phyloP scores from a whole-genome alignment of 176 grass and related monocot genomes.

The Zoysia japonica region DNA sequence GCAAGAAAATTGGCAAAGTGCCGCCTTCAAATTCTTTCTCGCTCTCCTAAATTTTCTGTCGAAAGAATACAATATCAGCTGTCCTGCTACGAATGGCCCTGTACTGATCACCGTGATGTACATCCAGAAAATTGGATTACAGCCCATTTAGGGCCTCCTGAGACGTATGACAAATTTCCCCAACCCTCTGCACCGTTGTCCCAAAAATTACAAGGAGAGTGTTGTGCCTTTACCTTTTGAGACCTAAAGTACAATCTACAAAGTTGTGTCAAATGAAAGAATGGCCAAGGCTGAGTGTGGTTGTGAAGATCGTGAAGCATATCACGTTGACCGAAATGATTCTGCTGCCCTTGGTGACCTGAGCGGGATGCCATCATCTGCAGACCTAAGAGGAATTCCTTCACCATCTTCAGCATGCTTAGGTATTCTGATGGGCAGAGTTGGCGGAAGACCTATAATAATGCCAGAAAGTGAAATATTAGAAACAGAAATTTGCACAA shows the following conservation, averaged over 20 bases:
- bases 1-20: constrained; percentile 12
- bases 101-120: constrained; percentile 22
- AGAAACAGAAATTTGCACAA: neutral
- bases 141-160: constrained; percentile 40
- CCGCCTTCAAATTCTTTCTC: constrained; percentile 21
- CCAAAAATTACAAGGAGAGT: constrained; percentile 53
- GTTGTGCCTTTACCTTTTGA: constrained; percentile 36
- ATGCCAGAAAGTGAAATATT: constrained; percentile 17
- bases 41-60: constrained; percentile 14
- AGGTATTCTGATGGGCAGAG: constrained; percentile 50
- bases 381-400: constrained; percentile 85
- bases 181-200: constrained; percentile 40
- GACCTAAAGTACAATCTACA: constrained; percentile 64
- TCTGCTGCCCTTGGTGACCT: constrained; percentile 68
- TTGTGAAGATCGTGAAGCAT: neutral
- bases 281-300: neutral
- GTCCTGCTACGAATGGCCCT: neutral
- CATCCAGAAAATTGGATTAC: constrained; percentile 31
- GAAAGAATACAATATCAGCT: constrained; percentile 36
- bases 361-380: constrained; percentile 68
- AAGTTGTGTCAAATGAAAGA: constrained; percentile 49
- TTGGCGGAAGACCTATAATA: constrained; percentile 51
- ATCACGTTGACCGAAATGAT: constrained; percentile 48
- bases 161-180: constrained; percentile 50
- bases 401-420: constrained; percentile 75